A percentile compares a stretch with the other conserved stretches of the same genome.
Conservation (phyloP, 2,329 filamentous ascomycete species). For the Dactylonectria macrodidyma region DNA sequence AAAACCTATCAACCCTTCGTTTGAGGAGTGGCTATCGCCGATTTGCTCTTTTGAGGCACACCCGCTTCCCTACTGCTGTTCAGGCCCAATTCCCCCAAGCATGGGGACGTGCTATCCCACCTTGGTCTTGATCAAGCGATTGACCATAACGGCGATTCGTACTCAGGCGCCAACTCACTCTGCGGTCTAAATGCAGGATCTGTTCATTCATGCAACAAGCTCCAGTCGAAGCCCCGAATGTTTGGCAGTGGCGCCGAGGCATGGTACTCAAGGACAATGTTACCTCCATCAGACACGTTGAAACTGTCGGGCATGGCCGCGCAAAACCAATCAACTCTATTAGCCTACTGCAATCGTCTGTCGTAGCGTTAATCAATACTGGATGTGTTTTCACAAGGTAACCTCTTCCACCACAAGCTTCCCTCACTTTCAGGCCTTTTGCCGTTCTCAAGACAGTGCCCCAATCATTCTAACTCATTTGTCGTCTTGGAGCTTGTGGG, state of each 20-base stretch:
- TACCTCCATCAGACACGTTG: not conserved
- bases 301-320: not conserved
- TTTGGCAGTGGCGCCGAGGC: not conserved
- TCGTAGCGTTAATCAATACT: slow-evolving; percentile 21
- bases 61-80: not conserved
- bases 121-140: slow-evolving; percentile 17
- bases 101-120: not conserved
- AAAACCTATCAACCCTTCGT: not conserved
- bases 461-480: slow-evolving; percentile 17
- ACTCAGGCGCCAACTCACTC: not conserved
- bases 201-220: not conserved
- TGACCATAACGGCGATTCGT: slow-evolving; percentile 13
- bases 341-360: slow-evolving; percentile 24
- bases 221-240: not conserved
- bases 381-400: slow-evolving; percentile 19
- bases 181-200: not conserved
- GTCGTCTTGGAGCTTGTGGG: slow-evolving; percentile 40
- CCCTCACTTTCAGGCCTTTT: not conserved
- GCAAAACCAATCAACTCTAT: not conserved
- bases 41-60: not conserved
- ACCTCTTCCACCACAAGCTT: slow-evolving; percentile 8
- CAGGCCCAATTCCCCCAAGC: not conserved
- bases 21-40: not conserved
- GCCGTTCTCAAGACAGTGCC: not conserved
- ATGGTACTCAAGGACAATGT: not conserved